Evolutionary conservation across 2,329 filamentous ascomycete genomes (phyloP).

Genomic region (Xylariaceae sp.): DNA sequence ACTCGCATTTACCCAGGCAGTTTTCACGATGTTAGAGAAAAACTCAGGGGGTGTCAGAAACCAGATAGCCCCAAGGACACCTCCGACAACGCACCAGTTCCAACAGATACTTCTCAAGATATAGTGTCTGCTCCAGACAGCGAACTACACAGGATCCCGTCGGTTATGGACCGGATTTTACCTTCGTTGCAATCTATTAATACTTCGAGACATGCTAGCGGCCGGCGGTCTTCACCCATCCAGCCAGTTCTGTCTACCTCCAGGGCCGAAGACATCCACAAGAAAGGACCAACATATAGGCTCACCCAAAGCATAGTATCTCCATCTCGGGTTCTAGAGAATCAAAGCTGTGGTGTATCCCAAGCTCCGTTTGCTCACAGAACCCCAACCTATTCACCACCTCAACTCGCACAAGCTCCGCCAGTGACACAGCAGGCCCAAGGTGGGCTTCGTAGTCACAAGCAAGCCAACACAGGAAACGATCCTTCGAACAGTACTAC

Average conservation of each 20-base stretch:
- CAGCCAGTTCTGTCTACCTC: background rate
- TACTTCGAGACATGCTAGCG: background rate
- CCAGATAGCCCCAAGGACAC: background rate
- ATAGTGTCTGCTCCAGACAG: background rate
- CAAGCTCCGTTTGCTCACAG: constrained; percentile 16
- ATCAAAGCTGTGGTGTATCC: background rate
- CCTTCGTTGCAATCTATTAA: background rate
- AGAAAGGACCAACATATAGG: too few species aligned
- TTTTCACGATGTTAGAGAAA: constrained; percentile 14
- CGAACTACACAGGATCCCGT: background rate
- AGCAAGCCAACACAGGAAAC: background rate
- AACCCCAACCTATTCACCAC: constrained; percentile 1
- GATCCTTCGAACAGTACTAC: background rate
- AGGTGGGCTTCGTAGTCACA: background rate
- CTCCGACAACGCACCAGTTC: background rate
- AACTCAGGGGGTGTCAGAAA: constrained; percentile 14
- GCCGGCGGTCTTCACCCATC: background rate
- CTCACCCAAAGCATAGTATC: background rate
- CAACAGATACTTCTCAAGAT: background rate
- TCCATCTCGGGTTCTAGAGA: background rate
- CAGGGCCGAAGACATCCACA: too few species aligned
- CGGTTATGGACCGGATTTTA: background rate
- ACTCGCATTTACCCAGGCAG: constrained; percentile 15
- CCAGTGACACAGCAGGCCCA: constrained; percentile 1
- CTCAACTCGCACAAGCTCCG: background rate